A percentile compares a stretch with the other conserved stretches of the same genome.
These are phyloP conservation scores for Hyaloscypha variabilis DNA, from an alignment of 495 filamentous ascomycete genomes.

Conservation along the genomic window DNA sequence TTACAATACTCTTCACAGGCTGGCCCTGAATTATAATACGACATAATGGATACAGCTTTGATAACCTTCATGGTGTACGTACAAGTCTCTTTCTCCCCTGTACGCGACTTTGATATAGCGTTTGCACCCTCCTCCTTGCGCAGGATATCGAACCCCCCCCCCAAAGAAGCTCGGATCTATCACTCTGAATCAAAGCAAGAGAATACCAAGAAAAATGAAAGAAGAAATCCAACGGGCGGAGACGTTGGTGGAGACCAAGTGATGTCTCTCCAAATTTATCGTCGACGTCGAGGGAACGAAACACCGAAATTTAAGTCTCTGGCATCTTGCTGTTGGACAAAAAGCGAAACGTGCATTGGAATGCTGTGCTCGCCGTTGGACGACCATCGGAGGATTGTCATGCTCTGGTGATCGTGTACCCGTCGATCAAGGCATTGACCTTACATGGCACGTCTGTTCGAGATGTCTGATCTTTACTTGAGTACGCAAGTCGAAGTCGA, in stretches of 20 bases:
- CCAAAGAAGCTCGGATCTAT: background rate
- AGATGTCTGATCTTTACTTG: slow-evolving; percentile 2
- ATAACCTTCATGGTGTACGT: slow-evolving; percentile 36
- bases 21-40: slow-evolving; percentile 21
- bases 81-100: slow-evolving; percentile 12
- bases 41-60: slow-evolving; percentile 32
- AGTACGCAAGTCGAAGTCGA: slow-evolving; percentile 16
- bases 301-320: background rate
- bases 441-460: slow-evolving; percentile 1
- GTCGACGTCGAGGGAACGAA: background rate
- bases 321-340: slow-evolving; percentile 1
- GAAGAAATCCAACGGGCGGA: too few relatives aligned
- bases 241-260: background rate
- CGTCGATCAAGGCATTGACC: slow-evolving; percentile 11
- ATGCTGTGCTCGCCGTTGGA: background rate
- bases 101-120: slow-evolving; percentile 3
- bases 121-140: slow-evolving; percentile 7
- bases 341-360: background rate
- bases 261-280: background rate
- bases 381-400: background rate
- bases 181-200: background rate
- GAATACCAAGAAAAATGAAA: background rate
- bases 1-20: slow-evolving; percentile 14
- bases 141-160: too few relatives aligned
- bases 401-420: slow-evolving; percentile 9